Evolutionary conservation across 352 stramenopile species (phyloP).

Genomic region (Globisporangium nodosum): DNA sequence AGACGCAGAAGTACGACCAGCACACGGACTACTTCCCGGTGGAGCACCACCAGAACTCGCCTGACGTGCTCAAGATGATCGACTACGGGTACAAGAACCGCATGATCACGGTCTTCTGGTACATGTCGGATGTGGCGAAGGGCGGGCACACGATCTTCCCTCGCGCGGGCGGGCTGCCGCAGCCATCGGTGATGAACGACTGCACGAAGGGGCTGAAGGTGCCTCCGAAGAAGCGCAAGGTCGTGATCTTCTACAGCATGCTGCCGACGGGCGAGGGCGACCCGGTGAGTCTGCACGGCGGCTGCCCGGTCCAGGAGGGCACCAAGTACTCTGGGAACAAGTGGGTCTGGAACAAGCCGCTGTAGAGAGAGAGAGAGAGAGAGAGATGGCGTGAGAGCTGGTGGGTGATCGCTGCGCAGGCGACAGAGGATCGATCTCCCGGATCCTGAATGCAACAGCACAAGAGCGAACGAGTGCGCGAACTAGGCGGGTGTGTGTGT

Average conservation of each 20-base stretch:
- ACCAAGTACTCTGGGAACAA: conserved; percentile 81
- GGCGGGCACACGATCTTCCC: conserved; percentile 73
- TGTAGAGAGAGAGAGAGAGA: not conserved
- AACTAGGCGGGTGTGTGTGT: no score
- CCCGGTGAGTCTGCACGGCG: conserved; percentile 57
- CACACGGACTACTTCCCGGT: conserved; percentile 61
- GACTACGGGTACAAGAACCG: conserved; percentile 75
- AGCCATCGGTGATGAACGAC: conserved; percentile 43
- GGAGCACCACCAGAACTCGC: conserved; percentile 36
- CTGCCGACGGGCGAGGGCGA: conserved; percentile 57
- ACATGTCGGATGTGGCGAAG: conserved; percentile 77
- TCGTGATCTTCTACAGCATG: conserved; percentile 82
- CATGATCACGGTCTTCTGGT: conserved; percentile 86
- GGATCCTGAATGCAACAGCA: no score
- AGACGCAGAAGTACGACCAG: conserved; percentile 73
- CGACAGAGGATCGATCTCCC: no score
- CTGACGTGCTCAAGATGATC: conserved; percentile 36
- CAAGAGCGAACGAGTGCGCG: no score
- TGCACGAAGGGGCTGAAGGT: conserved; percentile 62
- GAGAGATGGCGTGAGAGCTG: no score
- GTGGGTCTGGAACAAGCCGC: conserved; percentile 82
- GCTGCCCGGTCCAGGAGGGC: conserved; percentile 64
- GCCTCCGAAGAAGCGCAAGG: conserved; percentile 64
- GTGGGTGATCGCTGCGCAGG: no score
- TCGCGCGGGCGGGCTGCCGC: conserved; percentile 37